Evolutionary conservation across 768 basidiomycete genomes (phyloP).

Genomic region (Serendipita sp.): DNA sequence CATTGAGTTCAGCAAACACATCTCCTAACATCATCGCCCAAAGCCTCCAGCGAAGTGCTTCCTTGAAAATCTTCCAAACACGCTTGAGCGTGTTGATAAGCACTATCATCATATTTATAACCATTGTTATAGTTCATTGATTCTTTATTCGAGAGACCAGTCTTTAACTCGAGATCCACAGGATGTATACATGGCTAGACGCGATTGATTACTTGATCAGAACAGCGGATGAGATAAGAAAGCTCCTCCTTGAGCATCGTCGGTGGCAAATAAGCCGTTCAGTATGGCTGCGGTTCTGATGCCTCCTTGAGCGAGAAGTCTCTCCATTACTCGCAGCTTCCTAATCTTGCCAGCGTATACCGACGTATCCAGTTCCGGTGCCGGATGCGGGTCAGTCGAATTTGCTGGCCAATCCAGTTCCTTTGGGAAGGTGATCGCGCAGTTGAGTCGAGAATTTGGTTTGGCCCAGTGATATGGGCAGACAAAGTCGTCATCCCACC

Average conservation of each 20-base stretch:
- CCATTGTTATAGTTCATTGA: too few relatives aligned
- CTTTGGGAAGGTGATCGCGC: slow-evolving; percentile 63
- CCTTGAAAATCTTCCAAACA: too few relatives aligned
- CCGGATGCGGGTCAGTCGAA: slow-evolving; percentile 15
- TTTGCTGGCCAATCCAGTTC: slow-evolving; percentile 41
- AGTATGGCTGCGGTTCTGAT: slow-evolving; percentile 68
- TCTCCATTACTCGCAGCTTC: slow-evolving; percentile 56
- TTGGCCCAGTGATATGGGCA: slow-evolving; percentile 72
- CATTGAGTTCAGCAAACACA: too few relatives aligned
- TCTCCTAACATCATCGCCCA: too few relatives aligned
- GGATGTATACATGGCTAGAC: too few relatives aligned
- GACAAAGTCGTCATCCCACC: slow-evolving; percentile 36
- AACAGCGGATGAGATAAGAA: not conserved
- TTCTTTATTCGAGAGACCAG: too few relatives aligned
- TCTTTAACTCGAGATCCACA: too few relatives aligned
- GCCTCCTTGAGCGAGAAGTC: slow-evolving; percentile 66
- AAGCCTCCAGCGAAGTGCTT: too few relatives aligned
- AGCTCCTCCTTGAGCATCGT: not conserved
- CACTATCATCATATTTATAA: too few relatives aligned
- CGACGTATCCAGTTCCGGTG: slow-evolving; percentile 66
- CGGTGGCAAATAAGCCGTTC: slow-evolving; percentile 50
- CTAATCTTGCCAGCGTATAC: slow-evolving; percentile 57
- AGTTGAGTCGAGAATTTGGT: slow-evolving; percentile 61
- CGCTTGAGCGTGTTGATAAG: too few relatives aligned
- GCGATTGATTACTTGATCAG: too few relatives aligned